Conservation (phyloP, 345 rosid species). For the Iberis pinnata region DNA sequence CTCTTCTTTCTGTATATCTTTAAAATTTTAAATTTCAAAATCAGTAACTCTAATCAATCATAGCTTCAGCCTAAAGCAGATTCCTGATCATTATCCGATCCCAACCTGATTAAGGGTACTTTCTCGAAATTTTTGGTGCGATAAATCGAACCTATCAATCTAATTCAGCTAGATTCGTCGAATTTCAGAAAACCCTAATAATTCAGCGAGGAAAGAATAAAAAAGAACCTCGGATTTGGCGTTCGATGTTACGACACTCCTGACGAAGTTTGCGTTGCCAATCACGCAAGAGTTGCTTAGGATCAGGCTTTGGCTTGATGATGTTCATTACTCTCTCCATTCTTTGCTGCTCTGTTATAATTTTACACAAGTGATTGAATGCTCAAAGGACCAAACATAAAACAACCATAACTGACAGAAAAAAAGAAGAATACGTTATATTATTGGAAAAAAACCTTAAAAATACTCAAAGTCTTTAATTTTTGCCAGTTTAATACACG, state of each 20-base stretch:
- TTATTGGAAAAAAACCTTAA: too few relatives aligned
- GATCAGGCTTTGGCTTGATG: constrained; percentile 75
- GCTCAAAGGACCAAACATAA: too few relatives aligned
- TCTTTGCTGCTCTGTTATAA: too few relatives aligned
- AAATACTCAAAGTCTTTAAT: too few relatives aligned
- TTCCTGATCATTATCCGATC: too few relatives aligned
- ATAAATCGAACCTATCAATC: constrained; percentile 1
- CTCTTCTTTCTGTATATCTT: constrained; percentile 93
- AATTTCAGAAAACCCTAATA: too few relatives aligned
- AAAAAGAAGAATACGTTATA: too few relatives aligned
- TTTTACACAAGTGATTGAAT: too few relatives aligned
- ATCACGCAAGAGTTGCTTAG: constrained; percentile 72
- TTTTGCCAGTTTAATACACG: too few relatives aligned
- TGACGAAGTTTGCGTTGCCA: constrained; percentile 94
- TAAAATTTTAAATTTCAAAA: neutral
- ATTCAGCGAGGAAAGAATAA: neutral
- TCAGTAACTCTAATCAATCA: too few relatives aligned
- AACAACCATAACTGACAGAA: too few relatives aligned
- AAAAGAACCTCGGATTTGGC: constrained; percentile 79
- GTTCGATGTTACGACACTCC: constrained; percentile 81
- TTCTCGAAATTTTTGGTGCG: neutral
- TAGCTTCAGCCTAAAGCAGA: too few relatives aligned
- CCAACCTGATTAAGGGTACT: neutral
- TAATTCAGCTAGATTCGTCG: constrained; percentile 2
- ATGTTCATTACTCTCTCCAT: constrained; percentile 83